Percentiles rank a stretch among this genome's conserved stretches.
phyloP scores from a whole-genome alignment of 148 eudicot genomes.

The Camellia japonica region DNA sequence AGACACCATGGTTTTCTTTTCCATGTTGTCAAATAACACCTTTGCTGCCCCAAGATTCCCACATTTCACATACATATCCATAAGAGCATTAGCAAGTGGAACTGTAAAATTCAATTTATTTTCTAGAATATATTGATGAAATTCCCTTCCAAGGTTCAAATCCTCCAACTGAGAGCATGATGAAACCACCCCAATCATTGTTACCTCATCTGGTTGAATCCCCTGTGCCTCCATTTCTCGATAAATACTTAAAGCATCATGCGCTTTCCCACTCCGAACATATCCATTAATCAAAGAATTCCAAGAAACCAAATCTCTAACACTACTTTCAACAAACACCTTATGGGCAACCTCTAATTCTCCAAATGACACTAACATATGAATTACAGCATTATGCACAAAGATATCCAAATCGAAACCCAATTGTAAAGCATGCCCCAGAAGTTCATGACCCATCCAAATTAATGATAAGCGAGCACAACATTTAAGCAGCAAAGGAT shows the following conservation, averaged over 20 bases:
- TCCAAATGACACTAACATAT: conserved; percentile 49
- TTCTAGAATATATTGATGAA: conserved; percentile 37
- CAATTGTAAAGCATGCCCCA: conserved; percentile 54
- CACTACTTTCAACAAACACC: conserved; percentile 62
- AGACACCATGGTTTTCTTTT: conserved; percentile 49
- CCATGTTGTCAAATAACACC: conserved; percentile 41
- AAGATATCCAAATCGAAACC: conserved; percentile 48
- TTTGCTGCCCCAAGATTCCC: conserved; percentile 46
- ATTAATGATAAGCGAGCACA: conserved; percentile 36
- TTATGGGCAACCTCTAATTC: conserved; percentile 35
- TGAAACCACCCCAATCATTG: conserved; percentile 58
- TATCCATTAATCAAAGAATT: conserved; percentile 61
- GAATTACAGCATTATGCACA: conserved; percentile 51
- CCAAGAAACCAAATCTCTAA: conserved; percentile 62
- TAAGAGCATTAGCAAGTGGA: conserved; percentile 51
- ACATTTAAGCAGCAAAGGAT: conserved; percentile 44
- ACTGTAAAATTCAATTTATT: conserved; percentile 34
- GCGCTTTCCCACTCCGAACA: conserved; percentile 39
- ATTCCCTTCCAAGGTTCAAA: conserved; percentile 38
- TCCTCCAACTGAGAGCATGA: conserved; percentile 46
- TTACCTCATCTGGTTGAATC: conserved; percentile 52
- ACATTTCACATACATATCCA: conserved; percentile 64
- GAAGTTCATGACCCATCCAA: conserved; percentile 36
- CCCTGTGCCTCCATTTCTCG: conserved; percentile 43
- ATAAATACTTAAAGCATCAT: conserved; percentile 41